These are phyloP conservation scores for Musa itinerans DNA, from an alignment of 176 grass and related monocot species.

Conservation along the genomic window DNA sequence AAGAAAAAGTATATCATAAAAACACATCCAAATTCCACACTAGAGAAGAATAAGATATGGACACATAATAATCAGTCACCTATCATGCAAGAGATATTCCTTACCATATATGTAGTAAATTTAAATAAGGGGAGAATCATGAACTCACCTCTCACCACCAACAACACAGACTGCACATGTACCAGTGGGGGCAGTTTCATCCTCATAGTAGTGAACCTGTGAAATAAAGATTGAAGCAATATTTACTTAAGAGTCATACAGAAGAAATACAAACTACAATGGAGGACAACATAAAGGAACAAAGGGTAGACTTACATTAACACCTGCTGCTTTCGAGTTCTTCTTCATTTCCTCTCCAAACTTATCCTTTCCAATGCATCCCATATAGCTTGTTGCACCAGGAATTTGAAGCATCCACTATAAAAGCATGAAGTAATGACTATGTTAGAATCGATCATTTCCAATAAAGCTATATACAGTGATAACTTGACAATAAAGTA, in stretches of 20 bases:
- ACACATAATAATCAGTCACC: too few relatives aligned
- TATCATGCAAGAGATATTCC: too few relatives aligned
- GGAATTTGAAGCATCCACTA: constrained; percentile 99
- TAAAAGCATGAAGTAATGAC: constrained; percentile 14
- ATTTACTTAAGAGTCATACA: neutral
- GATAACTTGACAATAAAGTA: constrained; percentile 1
- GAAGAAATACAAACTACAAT: too few relatives aligned
- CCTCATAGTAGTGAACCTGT: constrained; percentile 87
- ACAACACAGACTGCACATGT: constrained; percentile 97
- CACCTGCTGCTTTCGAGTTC: constrained; percentile 51
- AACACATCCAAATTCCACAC: too few relatives aligned
- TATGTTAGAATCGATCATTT: neutral
- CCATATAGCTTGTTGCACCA: constrained; percentile 87
- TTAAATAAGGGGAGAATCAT: neutral
- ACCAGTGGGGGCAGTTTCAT: constrained; percentile 71
- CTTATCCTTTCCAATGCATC: constrained; percentile 93
- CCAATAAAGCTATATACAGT: neutral
- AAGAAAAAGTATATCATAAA: too few relatives aligned
- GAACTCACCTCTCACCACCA: constrained; percentile 77
- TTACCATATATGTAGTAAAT: too few relatives aligned
- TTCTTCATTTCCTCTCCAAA: constrained; percentile 98
- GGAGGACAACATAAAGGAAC: neutral
- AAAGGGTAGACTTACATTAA: constrained; percentile 52
- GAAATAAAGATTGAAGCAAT: constrained; percentile 10
- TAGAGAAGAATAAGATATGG: too few relatives aligned